Conservation (phyloP, 2,329 filamentous ascomycete genomes). For the Keithomyces neogunnii region DNA sequence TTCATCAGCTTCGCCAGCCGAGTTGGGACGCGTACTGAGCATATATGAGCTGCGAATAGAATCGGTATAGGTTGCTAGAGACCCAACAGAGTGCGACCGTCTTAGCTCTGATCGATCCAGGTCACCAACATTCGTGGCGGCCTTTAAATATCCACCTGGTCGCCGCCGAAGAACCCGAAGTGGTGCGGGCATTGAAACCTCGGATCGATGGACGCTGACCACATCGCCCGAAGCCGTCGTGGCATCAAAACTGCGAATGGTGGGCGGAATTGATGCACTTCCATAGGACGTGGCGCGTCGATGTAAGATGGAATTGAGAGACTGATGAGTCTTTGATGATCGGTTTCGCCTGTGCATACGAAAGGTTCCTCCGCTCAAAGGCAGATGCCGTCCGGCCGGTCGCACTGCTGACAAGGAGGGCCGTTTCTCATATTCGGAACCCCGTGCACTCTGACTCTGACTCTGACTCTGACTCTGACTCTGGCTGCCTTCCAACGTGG, state of each 20-base stretch:
- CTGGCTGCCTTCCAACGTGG: constrained; percentile 25
- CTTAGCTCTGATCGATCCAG: constrained; percentile 41
- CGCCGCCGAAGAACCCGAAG: constrained; percentile 59
- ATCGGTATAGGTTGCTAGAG: constrained; percentile 51
- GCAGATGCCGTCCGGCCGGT: constrained; percentile 18
- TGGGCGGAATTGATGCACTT: constrained; percentile 43
- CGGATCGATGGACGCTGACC: constrained; percentile 33
- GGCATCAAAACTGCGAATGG: constrained; percentile 53
- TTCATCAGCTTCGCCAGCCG: constrained; percentile 15
- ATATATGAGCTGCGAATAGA: constrained; percentile 52
- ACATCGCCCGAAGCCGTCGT: constrained; percentile 46
- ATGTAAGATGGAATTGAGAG: constrained; percentile 42
- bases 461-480: too few species aligned
- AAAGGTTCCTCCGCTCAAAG: constrained; percentile 19
- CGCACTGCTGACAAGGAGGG: constrained; percentile 21
- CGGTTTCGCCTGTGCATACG: constrained; percentile 34
- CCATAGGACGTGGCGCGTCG: constrained; percentile 52
- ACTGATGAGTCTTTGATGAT: constrained; percentile 41
- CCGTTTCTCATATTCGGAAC: constrained; percentile 24
- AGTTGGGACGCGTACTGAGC: constrained; percentile 27
- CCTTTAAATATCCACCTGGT: constrained; percentile 67
- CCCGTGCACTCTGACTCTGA: constrained; percentile 8
- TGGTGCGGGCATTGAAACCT: constrained; percentile 36
- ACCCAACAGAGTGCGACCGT: constrained; percentile 50
- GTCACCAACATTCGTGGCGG: constrained; percentile 57